Evolutionary conservation across 2,329 filamentous ascomycete genomes (phyloP), one percentile per base, ranked within the genome.

Genomic region (Stachybotrys chlorohalonatus): DNA sequence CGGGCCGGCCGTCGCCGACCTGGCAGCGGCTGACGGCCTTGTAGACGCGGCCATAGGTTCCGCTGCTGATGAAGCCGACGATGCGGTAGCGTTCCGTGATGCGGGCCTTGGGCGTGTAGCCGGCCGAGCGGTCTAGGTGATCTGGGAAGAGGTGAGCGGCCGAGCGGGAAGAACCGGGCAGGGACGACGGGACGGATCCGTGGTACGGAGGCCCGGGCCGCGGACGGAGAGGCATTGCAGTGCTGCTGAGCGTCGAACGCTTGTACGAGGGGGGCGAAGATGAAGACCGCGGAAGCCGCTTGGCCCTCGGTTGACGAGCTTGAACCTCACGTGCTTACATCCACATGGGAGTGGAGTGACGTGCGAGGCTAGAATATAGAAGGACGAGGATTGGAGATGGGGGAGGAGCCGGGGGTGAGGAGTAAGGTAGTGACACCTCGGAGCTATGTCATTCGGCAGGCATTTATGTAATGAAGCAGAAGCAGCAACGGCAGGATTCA

Each of bases 11-110:
- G 55, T 74, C 87, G 81, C 47, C 49, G 42, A 54, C 42, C 32
- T 57, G 50, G 36, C 8, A 57, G 60, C 86, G 85, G 63, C 89
- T 85, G 48, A 90, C 78, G 16, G 94, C 94, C 69, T 99, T 99
- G 82, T 97, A 99, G 7, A 99, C 94, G 36, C 94, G 87, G 42
- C 94, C 94, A 81, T 99, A 99, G 15, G 94, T 99, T 50, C 94
- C 94, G 63, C 90, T 96, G 68, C 90, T 96, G 64, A 99, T 99
- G 77, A 99, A 99, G 48, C 94, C 94, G 55, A 99, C 87, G 64
- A 99, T 94, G 64, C 94, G 91, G 74, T 97, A 99, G 62, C 89
- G 87, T 71, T 97, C 93, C 57, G 87, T 87, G 55, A 97, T 90
- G 58, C 90, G 86, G 59, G 94, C 89, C 72, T 96, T 96, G 68